phyloP scores from a whole-genome alignment of 768 basidiomycete genomes.

The Boletus sensibilis region DNA sequence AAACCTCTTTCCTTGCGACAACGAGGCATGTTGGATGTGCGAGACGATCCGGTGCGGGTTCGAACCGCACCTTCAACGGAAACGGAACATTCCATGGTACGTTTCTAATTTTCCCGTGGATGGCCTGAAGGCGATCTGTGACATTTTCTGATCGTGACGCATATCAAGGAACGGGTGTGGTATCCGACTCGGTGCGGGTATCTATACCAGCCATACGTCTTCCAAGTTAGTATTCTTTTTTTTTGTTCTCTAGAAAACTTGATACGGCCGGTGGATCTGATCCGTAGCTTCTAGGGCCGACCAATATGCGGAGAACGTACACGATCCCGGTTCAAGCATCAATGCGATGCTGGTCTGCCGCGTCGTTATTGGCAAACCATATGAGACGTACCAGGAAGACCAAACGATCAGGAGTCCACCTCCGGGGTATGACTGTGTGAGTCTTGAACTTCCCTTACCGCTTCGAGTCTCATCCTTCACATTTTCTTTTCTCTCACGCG shows the following conservation, averaged over 20 bases:
- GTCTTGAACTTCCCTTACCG: background rate
- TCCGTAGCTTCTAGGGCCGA: constrained; percentile 13
- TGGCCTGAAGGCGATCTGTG: no score
- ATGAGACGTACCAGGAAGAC: constrained; percentile 6
- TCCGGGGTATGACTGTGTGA: constrained; percentile 21
- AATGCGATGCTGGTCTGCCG: constrained; percentile 27
- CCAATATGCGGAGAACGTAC: constrained; percentile 13
- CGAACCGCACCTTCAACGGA: constrained; percentile 19
- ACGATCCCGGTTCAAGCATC: constrained; percentile 8
- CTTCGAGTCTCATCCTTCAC: background rate
- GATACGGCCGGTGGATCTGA: background rate
- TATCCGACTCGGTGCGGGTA: constrained; percentile 26
- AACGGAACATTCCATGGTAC: constrained; percentile 12
- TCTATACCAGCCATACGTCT: constrained; percentile 23
- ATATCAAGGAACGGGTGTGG: constrained; percentile 12
- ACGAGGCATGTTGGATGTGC: constrained; percentile 16
- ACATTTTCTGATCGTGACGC: constrained; percentile 3
- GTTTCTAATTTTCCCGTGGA: background rate
- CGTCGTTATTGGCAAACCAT: constrained; percentile 19
- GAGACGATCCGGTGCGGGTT: constrained; percentile 25
- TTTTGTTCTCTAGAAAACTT: background rate
- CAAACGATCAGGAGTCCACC: constrained; percentile 16
- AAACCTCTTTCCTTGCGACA: constrained; percentile 16
- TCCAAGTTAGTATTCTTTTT: constrained; percentile 20
- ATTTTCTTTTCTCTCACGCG: background rate